A percentile compares a stretch with the other conserved stretches of the same genome.
phyloP scores from a whole-genome alignment of 73 alveolate species.

The Stentor coeruleus region DNA sequence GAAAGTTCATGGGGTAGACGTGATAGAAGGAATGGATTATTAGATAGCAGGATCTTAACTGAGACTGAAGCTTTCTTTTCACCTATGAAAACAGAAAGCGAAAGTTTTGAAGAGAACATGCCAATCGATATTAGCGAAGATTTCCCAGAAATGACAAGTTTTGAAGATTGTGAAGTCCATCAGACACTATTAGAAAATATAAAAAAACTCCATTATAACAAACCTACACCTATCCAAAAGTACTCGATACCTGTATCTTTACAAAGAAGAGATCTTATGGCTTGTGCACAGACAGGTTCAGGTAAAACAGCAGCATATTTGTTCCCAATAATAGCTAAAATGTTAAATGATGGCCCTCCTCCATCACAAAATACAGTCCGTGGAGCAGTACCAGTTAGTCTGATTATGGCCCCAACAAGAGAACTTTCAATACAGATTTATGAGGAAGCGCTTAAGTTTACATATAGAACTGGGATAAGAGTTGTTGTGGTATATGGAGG shows the following conservation, averaged over 20 bases:
- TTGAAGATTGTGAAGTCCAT: slow-evolving; percentile 22
- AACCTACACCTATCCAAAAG: slow-evolving; percentile 26
- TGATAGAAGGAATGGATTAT: not conserved
- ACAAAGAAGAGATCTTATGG: slow-evolving; percentile 48
- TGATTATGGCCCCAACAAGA: slow-evolving; percentile 89
- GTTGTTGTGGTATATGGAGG: slow-evolving; percentile 50
- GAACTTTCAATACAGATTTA: slow-evolving; percentile 56
- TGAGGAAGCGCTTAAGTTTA: slow-evolving; percentile 22
- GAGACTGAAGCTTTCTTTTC: not conserved
- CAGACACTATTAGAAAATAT: not conserved
- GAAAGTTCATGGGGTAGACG: not conserved
- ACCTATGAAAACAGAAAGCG: not conserved
- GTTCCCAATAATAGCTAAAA: slow-evolving; percentile 50
- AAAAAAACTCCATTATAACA: not conserved
- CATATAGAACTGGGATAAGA: slow-evolving; percentile 27
- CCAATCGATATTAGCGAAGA: slow-evolving; percentile 13
- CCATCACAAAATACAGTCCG: not conserved
- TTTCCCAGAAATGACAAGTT: not conserved
- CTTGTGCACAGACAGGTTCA: slow-evolving; percentile 68
- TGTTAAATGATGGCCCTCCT: slow-evolving; percentile 64
- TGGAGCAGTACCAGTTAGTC: slow-evolving; percentile 74
- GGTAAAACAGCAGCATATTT: slow-evolving; percentile 67
- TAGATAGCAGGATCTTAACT: not conserved
- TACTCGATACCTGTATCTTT: slow-evolving; percentile 14
- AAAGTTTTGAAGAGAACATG: slow-evolving; percentile 8